These are phyloP conservation scores for Madurella fahalii DNA, from an alignment of 2,329 filamentous ascomycete species.

Conservation along the genomic window DNA sequence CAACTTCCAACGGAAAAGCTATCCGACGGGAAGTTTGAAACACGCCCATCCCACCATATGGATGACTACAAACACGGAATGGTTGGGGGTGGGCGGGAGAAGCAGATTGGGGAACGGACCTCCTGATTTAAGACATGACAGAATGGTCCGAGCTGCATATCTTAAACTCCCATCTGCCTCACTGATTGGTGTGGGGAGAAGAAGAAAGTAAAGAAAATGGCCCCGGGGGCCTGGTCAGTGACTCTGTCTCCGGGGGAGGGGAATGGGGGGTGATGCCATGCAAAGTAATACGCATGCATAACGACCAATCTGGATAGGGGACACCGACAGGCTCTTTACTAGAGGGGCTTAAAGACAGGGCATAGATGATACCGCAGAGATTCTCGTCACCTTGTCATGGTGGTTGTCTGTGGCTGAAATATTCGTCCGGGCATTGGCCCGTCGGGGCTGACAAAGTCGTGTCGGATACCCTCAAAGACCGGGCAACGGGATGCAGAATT, in stretches of 20 bases:
- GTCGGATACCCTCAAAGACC: background rate
- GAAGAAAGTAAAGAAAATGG: background rate
- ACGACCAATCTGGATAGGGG: slow-evolving; percentile 9
- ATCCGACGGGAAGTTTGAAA: background rate
- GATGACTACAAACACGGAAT: too few relatives aligned
- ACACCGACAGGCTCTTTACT: background rate
- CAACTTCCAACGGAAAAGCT: background rate
- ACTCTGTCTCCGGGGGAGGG: too few relatives aligned
- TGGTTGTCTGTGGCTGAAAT: background rate
- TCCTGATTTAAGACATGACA: slow-evolving; percentile 1
- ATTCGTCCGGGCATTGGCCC: background rate
- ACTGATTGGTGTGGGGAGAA: slow-evolving; percentile 1
- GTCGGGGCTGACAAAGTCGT: background rate
- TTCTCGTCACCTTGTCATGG: background rate
- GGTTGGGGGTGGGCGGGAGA: too few relatives aligned
- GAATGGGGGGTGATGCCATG: too few relatives aligned
- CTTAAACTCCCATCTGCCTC: background rate
- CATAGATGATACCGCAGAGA: background rate
- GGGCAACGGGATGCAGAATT: background rate
- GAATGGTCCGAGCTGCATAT: background rate
- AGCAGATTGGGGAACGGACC: background rate
- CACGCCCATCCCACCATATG: too few relatives aligned
- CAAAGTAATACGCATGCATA: slow-evolving; percentile 1
- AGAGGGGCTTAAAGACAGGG: background rate
- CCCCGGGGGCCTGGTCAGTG: background rate